phyloP scores from a whole-genome alignment of 2,329 filamentous ascomycete genomes.

The Aspergillus japonicus region DNA sequence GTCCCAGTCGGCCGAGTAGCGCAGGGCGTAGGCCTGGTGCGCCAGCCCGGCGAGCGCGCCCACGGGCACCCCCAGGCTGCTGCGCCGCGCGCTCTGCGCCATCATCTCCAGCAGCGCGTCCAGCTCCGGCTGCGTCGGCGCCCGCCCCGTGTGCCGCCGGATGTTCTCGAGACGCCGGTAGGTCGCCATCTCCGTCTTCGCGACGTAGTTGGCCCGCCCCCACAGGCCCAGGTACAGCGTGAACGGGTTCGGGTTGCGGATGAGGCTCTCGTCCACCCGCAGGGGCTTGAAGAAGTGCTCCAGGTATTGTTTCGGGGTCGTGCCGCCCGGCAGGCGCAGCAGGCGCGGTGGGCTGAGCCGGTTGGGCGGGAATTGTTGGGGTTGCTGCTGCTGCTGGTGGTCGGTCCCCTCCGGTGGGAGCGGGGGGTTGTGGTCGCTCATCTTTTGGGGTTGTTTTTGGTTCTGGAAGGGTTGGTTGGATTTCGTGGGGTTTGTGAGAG shows the following conservation, averaged over 20 bases:
- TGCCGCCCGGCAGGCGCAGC: not conserved
- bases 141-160: not conserved
- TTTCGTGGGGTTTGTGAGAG: no score
- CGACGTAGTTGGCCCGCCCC: slow-evolving; percentile 22
- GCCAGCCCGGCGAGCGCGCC: not conserved
- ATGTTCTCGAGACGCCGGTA: slow-evolving; percentile 14
- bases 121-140: not conserved
- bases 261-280: slow-evolving; percentile 18
- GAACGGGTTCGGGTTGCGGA: slow-evolving; percentile 24
- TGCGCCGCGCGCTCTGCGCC: not conserved
- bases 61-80: not conserved
- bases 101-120: not conserved
- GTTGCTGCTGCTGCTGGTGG: no score
- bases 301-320: not conserved
- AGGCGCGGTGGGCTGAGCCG: no score
- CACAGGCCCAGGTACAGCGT: slow-evolving; percentile 31
- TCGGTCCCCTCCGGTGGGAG: no score
- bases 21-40: not conserved
- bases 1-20: not conserved
- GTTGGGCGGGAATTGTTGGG: not conserved
- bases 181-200: not conserved
- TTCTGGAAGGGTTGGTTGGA: no score
- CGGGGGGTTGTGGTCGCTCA: no score
- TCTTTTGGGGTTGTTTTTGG: no score
- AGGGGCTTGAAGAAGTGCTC: slow-evolving; percentile 16